Percentiles rank a stretch among this genome's conserved stretches.
Evolutionary conservation across 345 rosid genomes (phyloP).

Genomic region (Arabidopsis suecica): DNA sequence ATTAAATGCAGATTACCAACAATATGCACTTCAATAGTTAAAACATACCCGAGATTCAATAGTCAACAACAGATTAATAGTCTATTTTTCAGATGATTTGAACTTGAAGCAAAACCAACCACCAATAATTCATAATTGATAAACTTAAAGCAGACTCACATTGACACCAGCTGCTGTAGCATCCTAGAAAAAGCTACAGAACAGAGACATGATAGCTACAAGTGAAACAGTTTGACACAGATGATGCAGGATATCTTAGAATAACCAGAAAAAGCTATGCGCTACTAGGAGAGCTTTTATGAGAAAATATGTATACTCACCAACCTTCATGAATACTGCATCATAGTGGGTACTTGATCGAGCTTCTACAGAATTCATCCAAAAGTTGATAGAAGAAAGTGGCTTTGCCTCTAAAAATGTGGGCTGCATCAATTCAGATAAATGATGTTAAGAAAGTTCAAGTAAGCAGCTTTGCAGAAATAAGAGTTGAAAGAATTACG

Average conservation of each 20-base stretch:
- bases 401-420: conserved; percentile 57
- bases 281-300: conserved; percentile 1
- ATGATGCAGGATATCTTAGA: conserved; percentile 11
- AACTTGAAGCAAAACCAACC: too few species aligned
- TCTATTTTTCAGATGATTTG: too few species aligned
- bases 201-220: conserved; percentile 4
- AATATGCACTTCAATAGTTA: too few species aligned
- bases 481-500: conserved; percentile 20
- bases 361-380: conserved; percentile 85
- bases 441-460: conserved; percentile 5
- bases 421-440: conserved; percentile 60
- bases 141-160: too few species aligned
- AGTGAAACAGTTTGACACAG: conserved; percentile 2
- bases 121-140: too few species aligned
- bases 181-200: conserved; percentile 12
- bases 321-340: conserved; percentile 99
- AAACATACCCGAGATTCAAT: too few species aligned
- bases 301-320: conserved; percentile 55
- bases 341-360: conserved; percentile 89
- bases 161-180: too few species aligned
- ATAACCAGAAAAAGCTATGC: conserved; percentile 24
- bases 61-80: too few species aligned
- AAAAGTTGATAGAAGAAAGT: conserved; percentile 77
- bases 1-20: too few species aligned
- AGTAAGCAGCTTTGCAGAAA: conserved; percentile 32